phyloP scores from a whole-genome alignment of 495 filamentous ascomycete genomes.

The Aspergillus mulundensis region DNA sequence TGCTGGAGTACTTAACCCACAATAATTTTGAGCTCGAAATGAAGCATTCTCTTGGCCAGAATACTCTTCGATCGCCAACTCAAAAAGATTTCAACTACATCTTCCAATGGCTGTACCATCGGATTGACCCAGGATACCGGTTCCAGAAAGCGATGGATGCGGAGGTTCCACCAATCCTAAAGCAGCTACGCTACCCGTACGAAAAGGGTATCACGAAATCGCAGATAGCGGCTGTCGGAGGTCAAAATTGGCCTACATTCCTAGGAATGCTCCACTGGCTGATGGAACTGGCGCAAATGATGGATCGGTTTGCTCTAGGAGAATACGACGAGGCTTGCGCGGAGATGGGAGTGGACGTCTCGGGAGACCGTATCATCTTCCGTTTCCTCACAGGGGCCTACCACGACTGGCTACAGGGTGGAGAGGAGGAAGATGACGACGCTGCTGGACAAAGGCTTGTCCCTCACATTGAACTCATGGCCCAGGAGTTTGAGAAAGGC shows the following conservation, averaged over 20 bases:
- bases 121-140: conserved; percentile 86
- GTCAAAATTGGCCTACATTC: conserved; percentile 93
- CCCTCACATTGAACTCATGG: conserved; percentile 88
- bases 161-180: conserved; percentile 85
- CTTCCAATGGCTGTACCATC: conserved; percentile 96
- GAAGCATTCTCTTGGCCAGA: conserved; percentile 83
- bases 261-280: conserved; percentile 96
- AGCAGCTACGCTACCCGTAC: conserved; percentile 90
- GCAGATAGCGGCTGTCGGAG: conserved; percentile 88
- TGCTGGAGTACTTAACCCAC: conserved; percentile 84
- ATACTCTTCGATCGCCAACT: conserved; percentile 86
- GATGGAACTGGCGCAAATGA: conserved; percentile 92
- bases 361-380: conserved; percentile 86
- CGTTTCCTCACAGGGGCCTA: conserved; percentile 86
- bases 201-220: conserved; percentile 92
- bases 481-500: conserved; percentile 75
- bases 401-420: conserved; percentile 78
- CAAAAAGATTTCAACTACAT: conserved; percentile 96
- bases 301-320: conserved; percentile 69
- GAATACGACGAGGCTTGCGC: conserved; percentile 86
- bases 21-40: conserved; percentile 97
- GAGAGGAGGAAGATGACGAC: conserved; percentile 78
- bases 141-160: conserved; percentile 91
- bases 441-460: conserved; percentile 67
- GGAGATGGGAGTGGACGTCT: conserved; percentile 82